Evolutionary conservation across 2,329 filamentous ascomycete genomes (phyloP).

Genomic region (Fusarium denticulatum): DNA sequence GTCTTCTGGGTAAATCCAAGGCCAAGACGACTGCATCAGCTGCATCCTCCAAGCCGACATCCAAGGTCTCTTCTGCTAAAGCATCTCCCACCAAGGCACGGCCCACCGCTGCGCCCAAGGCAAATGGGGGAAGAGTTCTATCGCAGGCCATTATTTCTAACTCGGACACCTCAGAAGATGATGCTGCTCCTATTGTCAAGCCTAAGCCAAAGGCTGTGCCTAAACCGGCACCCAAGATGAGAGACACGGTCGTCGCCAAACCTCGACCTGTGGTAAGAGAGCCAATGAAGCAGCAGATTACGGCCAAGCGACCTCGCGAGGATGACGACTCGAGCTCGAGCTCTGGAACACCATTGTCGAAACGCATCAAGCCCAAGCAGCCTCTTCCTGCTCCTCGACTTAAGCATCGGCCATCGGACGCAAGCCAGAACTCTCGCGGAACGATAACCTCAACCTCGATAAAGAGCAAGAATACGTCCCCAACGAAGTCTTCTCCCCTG

Average conservation of each 20-base stretch:
- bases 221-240: slow-evolving; percentile 40
- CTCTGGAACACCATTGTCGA: slow-evolving; percentile 66
- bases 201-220: slow-evolving; percentile 44
- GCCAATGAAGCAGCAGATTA: slow-evolving; percentile 48
- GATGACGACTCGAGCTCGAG: slow-evolving; percentile 67
- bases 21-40: slow-evolving; percentile 47
- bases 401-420: slow-evolving; percentile 61
- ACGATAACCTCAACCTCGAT: slow-evolving; percentile 51
- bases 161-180: slow-evolving; percentile 65
- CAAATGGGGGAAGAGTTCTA: slow-evolving; percentile 57
- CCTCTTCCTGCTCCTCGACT: slow-evolving; percentile 45
- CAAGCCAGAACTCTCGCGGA: slow-evolving; percentile 58
- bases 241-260: slow-evolving; percentile 48
- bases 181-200: slow-evolving; percentile 52
- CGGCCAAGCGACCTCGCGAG: slow-evolving; percentile 63
- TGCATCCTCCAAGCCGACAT: slow-evolving; percentile 49
- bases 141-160: slow-evolving; percentile 68
- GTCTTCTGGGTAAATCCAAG: slow-evolving; percentile 55
- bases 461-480: slow-evolving; percentile 65
- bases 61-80: slow-evolving; percentile 52
- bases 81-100: slow-evolving; percentile 56
- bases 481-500: slow-evolving; percentile 70
- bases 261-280: slow-evolving; percentile 45
- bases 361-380: slow-evolving; percentile 64
- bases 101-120: slow-evolving; percentile 37